Evolutionary conservation across 1,284 basidiomycete species (phyloP).

Genomic region (Lignosus rhinocerotis): DNA sequence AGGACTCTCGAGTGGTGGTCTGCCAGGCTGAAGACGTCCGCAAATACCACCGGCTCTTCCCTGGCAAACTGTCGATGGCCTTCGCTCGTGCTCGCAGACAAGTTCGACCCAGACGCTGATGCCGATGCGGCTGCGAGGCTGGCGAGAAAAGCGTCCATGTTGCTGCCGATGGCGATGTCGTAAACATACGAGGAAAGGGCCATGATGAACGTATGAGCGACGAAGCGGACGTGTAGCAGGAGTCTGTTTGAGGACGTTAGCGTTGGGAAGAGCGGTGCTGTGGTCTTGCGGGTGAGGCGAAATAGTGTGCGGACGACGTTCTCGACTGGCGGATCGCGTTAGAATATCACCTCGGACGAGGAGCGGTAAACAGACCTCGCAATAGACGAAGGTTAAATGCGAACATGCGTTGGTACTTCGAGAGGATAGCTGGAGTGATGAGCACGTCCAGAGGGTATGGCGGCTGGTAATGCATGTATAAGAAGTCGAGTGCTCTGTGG

Average conservation of each 20-base stretch:
- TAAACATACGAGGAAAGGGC: conserved; percentile 70
- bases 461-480: conserved; percentile 85
- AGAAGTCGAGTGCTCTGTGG: conserved; percentile 78
- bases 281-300: conserved; percentile 51
- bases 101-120: conserved; percentile 21
- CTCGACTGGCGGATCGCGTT: conserved; percentile 52
- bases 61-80: background rate
- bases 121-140: conserved; percentile 23
- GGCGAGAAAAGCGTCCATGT: conserved; percentile 69
- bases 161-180: conserved; percentile 74
- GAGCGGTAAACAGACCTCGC: conserved; percentile 52
- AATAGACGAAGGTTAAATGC: conserved; percentile 75
- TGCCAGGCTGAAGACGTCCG: conserved; percentile 78
- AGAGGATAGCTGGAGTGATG: conserved; percentile 67
- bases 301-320: conserved; percentile 68
- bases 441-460: conserved; percentile 70
- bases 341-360: background rate
- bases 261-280: conserved; percentile 59
- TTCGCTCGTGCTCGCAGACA: background rate
- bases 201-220: conserved; percentile 68
- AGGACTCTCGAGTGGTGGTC: conserved; percentile 69
- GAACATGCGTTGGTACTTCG: conserved; percentile 85
- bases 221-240: conserved; percentile 70
- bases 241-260: conserved; percentile 51
- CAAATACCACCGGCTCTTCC: conserved; percentile 36